A percentile compares a stretch with the other conserved stretches of the same genome.
phyloP scores from a whole-genome alignment of 2,329 filamentous ascomycete genomes.

The Thielaviopsis ethacetica region DNA sequence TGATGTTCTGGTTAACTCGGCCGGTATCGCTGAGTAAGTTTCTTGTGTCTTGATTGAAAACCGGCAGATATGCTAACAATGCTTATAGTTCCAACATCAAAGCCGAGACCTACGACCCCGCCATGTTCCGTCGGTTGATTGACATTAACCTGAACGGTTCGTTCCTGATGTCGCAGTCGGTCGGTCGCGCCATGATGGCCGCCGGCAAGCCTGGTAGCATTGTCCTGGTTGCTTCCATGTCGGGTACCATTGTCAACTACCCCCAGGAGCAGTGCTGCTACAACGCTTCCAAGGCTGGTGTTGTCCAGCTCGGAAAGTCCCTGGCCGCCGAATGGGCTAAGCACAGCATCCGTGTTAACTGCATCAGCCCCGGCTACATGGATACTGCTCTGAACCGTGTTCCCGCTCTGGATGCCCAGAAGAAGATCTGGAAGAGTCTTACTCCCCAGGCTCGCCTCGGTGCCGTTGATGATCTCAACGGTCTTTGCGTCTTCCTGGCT shows the following conservation, averaged over 20 bases:
- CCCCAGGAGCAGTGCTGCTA: slow-evolving; percentile 72
- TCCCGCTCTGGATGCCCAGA: slow-evolving; percentile 61
- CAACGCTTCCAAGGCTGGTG: slow-evolving; percentile 70
- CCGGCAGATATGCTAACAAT: slow-evolving; percentile 8
- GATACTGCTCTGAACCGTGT: slow-evolving; percentile 69
- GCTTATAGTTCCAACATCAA: slow-evolving; percentile 51
- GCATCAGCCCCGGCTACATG: slow-evolving; percentile 75
- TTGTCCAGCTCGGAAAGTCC: slow-evolving; percentile 63
- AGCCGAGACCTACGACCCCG: slow-evolving; percentile 58
- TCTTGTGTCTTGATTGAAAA: slow-evolving; percentile 20
- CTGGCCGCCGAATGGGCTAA: slow-evolving; percentile 75
- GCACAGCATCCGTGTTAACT: slow-evolving; percentile 67
- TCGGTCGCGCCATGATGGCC: slow-evolving; percentile 58
- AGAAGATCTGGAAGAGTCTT: slow-evolving; percentile 62
- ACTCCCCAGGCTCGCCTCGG: slow-evolving; percentile 62
- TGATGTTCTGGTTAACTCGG: slow-evolving; percentile 64
- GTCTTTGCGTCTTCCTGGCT: slow-evolving; percentile 59
- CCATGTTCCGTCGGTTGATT: slow-evolving; percentile 63
- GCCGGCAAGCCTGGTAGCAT: slow-evolving; percentile 55
- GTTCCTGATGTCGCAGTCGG: slow-evolving; percentile 61
- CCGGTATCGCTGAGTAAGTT: slow-evolving; percentile 52
- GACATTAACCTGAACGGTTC: slow-evolving; percentile 72
- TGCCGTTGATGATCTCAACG: slow-evolving; percentile 60
- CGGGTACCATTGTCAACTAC: slow-evolving; percentile 71
- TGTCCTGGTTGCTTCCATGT: slow-evolving; percentile 66